Evolutionary conservation across 73 alveolate species (phyloP), one percentile per base, ranked within the genome.

Genomic region (Uronychia binucleata): DNA sequence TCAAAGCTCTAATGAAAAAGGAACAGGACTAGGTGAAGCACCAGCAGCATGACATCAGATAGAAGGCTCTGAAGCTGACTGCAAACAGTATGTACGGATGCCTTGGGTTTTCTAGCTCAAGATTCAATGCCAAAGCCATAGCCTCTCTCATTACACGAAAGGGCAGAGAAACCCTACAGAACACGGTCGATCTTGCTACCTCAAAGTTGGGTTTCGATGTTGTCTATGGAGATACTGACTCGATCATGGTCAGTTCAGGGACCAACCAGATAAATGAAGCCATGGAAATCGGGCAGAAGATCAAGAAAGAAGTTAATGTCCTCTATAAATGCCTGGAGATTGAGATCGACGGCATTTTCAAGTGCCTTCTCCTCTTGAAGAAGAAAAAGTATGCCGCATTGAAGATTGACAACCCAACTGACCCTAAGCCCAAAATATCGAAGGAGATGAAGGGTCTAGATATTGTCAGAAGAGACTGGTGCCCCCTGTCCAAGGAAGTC

Each of bases 31-130:
- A 94, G 80, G 95, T 90, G 77, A 92, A 89, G 80, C 88, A 76
- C 34, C 81, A 90, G 81, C 94, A 95, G 84, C 93, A 96, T 5
- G 99, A 97, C 81, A 97, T 97, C 84, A 93, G 96, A 58, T 97
- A 97, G 88, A 89, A 95, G 94, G 99, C 99, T 0, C 84, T 98
- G 60, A 98, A 98, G 94, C 94, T 98, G 58, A 97, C 99, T n/a
- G 99, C 99, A 28, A 98, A 98, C 93, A 94, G 99, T 31, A 95
- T 98, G 96, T 98, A 98, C 90, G 99, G 99, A 28, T 98, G 99
- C 92, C 91, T 98, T 84, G 99, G 99, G 46, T 98, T 98, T 85
- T 93, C 94, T 81, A 91, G 95, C 82, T 95, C 99, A 77, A 94
- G 99, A 58, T 98, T 98, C 94, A 94, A 96, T 88, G 99, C 98